Evolutionary conservation across 768 basidiomycete species (phyloP).

Genomic region (Mycena galopus): DNA sequence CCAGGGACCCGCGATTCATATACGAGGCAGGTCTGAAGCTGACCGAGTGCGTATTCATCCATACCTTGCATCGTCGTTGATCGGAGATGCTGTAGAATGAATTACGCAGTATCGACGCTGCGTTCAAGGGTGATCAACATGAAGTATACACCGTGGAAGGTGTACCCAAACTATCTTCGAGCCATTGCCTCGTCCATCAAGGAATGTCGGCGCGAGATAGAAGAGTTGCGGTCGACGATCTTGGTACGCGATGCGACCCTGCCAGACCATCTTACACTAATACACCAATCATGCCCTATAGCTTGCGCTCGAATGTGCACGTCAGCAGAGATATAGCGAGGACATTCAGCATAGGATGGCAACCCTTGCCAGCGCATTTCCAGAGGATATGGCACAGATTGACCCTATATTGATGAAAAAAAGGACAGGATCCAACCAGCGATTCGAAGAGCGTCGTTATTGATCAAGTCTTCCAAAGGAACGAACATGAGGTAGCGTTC

Average conservation of each 20-base stretch:
- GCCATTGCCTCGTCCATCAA: neutral
- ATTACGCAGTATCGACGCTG: constrained; percentile 4
- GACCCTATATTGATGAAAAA: neutral
- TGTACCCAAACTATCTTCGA: neutral
- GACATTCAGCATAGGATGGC: neutral
- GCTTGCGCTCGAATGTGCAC: constrained; percentile 18
- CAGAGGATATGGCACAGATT: neutral
- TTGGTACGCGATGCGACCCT: neutral
- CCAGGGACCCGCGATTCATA: too few relatives aligned
- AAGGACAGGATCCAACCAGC: neutral
- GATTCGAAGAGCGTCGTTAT: neutral
- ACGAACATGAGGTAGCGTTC: too few relatives aligned
- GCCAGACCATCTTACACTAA: neutral
- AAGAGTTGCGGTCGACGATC: constrained; percentile 7
- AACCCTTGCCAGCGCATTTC: neutral
- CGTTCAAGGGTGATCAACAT: neutral
- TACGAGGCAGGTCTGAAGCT: too few relatives aligned
- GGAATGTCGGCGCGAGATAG: constrained; percentile 15
- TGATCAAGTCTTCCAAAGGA: too few relatives aligned
- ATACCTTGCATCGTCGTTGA: too few relatives aligned
- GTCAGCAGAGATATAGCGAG: constrained; percentile 4
- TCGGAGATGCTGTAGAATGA: neutral
- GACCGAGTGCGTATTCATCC: too few relatives aligned
- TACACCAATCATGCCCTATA: neutral
- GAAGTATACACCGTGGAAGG: neutral